These are phyloP conservation scores for Glaciozyma martinii DNA, from an alignment of 768 basidiomycete genomes.

Conservation along the genomic window DNA sequence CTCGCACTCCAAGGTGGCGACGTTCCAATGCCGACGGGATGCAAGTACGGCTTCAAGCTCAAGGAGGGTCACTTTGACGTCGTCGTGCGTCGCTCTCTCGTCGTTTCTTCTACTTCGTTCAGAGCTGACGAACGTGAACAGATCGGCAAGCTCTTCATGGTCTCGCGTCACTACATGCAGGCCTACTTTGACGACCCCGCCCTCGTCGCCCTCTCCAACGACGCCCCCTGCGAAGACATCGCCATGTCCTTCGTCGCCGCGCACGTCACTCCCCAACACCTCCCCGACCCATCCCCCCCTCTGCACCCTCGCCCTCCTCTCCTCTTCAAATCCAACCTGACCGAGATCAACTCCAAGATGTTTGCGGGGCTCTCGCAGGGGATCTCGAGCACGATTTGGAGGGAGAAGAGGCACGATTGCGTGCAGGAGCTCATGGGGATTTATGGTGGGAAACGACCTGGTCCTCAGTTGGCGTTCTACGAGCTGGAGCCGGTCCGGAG, in stretches of 20 bases:
- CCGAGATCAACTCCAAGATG: no score
- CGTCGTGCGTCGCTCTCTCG: not conserved
- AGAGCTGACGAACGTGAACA: not conserved
- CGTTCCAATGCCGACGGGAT: not conserved
- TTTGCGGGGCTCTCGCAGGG: no score
- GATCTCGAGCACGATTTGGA: no score
- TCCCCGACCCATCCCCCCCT: not conserved
- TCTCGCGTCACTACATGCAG: not conserved
- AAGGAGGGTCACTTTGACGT: not conserved
- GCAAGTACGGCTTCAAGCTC: conserved; percentile 1
- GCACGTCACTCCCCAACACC: not conserved
- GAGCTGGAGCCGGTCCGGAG: no score
- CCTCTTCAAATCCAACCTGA: no score
- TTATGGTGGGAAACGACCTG: no score
- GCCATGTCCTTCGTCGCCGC: conserved; percentile 2
- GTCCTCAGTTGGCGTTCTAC: no score
- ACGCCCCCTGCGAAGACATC: conserved; percentile 5
- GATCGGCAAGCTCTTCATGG: conserved; percentile 3
- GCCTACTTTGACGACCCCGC: not conserved
- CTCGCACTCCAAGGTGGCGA: not conserved
- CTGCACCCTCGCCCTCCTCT: no score
- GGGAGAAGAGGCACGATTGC: no score
- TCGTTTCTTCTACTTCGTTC: not conserved
- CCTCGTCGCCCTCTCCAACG: not conserved
- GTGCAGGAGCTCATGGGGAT: no score